Evolutionary conservation across 345 rosid genomes (phyloP), one percentile per base, ranked within the genome.

Genomic region (Eucalyptus marginata): DNA sequence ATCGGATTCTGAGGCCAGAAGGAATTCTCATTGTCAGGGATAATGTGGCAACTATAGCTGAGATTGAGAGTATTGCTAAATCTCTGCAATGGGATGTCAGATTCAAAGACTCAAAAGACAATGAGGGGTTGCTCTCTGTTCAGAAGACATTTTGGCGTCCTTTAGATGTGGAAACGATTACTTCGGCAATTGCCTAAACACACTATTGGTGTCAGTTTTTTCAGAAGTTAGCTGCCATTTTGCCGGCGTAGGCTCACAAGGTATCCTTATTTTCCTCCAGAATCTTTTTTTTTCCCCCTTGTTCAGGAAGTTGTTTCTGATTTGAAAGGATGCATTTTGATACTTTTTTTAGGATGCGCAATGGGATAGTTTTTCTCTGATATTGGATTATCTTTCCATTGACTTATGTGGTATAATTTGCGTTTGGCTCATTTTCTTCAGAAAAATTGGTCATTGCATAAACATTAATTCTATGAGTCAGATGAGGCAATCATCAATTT

Each of bases 91-190:
- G 94, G 94, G 90, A 91, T 88, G 92, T 93, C 71, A 91, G 91
- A 4, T 89, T 93, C 92, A 93, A 56, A 5, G 89, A 88, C 88
- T 89, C 92, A 0, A 92, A 93, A 89, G 93, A 90, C 80, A 89
- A 90, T 68, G 94, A 92, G 88, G 93, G 94, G 46, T 90, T 93
- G 89, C 92, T 93, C 31, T 92, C 91, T 36, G 92, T 92, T 36
- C 93, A 91, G 90, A 93, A 93, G 89, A 89, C 92, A 50, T 51
- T 46, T 15, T 93, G 94, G 94, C 91, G 94, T 25, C 94, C 94
- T 49, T 76, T 76, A 76, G 84, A 76, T 7, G 47, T 20, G 47
- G 47, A 76, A 40, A 76, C 84, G 40, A 76, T 76, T 76, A 20
- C 29, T 76, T 20, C 16, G 20, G 84, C 84, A 76, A 76, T 76